Percentiles rank a stretch among this genome's conserved stretches.
These are phyloP conservation scores for Primulina eburnea DNA, from an alignment of 257 asterid genomes.

Conservation along the genomic window DNA sequence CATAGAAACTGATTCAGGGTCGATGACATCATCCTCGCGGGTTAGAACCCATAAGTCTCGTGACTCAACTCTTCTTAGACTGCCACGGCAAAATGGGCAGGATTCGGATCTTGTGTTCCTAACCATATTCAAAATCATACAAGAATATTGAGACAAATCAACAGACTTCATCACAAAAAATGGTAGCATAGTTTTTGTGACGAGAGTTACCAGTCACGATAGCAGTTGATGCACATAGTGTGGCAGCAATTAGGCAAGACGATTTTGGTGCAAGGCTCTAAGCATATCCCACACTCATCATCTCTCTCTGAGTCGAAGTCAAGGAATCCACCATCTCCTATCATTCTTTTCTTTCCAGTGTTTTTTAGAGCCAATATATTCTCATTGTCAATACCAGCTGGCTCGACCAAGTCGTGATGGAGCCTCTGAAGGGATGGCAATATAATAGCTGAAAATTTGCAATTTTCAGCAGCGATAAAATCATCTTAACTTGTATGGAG, in stretches of 20 bases:
- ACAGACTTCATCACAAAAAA: neutral
- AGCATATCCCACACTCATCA: constrained; percentile 67
- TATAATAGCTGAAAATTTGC: constrained; percentile 57
- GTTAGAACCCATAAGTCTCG: constrained; percentile 88
- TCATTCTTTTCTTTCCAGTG: constrained; percentile 40
- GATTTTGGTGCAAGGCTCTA: constrained; percentile 81
- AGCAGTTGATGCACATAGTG: constrained; percentile 90
- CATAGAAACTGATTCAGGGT: constrained; percentile 47
- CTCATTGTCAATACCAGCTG: constrained; percentile 28
- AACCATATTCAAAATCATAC: constrained; percentile 18
- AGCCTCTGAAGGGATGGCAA: constrained; percentile 79
- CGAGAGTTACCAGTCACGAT: constrained; percentile 59
- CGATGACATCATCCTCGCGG: constrained; percentile 65
- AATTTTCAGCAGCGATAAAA: constrained; percentile 16
- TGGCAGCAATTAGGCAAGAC: constrained; percentile 87
- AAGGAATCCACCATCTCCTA: constrained; percentile 26
- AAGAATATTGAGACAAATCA: neutral
- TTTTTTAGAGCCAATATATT: constrained; percentile 26
- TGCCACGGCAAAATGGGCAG: constrained; percentile 90
- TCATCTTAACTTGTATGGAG: neutral
- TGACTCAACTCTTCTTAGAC: constrained; percentile 63
- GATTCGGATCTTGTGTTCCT: constrained; percentile 85
- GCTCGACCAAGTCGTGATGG: constrained; percentile 54
- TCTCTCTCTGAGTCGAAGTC: constrained; percentile 52
- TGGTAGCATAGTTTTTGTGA: neutral